Evolutionary conservation across 495 filamentous ascomycete genomes (phyloP).

Genomic region (Melanomma pulvis-pyrius): DNA sequence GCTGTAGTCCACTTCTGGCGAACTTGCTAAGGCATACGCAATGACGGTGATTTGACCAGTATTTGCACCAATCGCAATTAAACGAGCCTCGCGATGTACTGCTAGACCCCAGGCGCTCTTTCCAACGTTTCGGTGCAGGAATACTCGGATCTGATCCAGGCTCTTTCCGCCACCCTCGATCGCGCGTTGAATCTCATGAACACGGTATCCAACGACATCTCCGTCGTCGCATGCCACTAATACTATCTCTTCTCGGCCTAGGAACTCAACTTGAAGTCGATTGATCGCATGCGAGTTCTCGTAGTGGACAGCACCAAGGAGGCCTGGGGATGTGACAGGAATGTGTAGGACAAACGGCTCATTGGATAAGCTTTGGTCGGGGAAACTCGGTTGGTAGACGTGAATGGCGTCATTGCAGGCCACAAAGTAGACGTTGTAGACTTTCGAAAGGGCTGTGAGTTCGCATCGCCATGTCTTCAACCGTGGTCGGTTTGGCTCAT

Average conservation of each 20-base stretch:
- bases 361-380: conserved; percentile 63
- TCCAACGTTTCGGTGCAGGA: conserved; percentile 62
- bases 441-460: conserved; percentile 36
- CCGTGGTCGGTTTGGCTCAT: neutral
- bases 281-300: conserved; percentile 70
- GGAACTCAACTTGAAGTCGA: conserved; percentile 72
- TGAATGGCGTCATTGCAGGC: conserved; percentile 73
- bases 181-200: conserved; percentile 56
- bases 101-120: conserved; percentile 88
- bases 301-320: conserved; percentile 60
- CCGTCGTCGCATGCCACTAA: conserved; percentile 82
- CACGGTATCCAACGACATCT: conserved; percentile 81
- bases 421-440: conserved; percentile 72
- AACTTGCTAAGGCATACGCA: conserved; percentile 65
- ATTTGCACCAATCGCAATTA: conserved; percentile 84
- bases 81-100: conserved; percentile 72
- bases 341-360: conserved; percentile 70
- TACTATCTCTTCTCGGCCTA: conserved; percentile 81
- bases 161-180: conserved; percentile 38
- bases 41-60: conserved; percentile 66
- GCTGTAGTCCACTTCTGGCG: neutral
- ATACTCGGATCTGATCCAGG: neutral
- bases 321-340: conserved; percentile 50
- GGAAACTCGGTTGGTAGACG: conserved; percentile 70
- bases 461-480: conserved; percentile 23